A percentile compares a stretch with the other conserved stretches of the same genome.
These are phyloP conservation scores for Wickerhamomyces canadensis DNA, from an alignment of 805 yeast genomes.

Conservation along the genomic window DNA sequence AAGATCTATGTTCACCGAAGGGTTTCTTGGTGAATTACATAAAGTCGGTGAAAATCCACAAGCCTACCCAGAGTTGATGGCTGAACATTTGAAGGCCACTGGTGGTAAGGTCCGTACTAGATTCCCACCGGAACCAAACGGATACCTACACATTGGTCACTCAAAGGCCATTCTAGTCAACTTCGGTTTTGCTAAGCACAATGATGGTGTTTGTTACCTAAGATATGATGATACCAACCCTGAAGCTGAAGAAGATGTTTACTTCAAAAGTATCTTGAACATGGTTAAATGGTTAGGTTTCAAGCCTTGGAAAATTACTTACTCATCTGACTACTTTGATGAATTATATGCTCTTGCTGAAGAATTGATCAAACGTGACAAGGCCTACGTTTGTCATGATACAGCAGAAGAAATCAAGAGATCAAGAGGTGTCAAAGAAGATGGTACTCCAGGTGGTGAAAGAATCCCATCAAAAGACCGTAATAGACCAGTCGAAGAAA, in stretches of 20 bases:
- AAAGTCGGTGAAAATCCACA: slow-evolving; percentile 95
- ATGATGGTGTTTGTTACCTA: slow-evolving; percentile 84
- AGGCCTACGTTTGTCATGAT: slow-evolving; percentile 91
- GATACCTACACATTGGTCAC: slow-evolving; percentile 95
- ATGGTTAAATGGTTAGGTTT: slow-evolving; percentile 95
- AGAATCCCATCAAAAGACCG: slow-evolving; percentile 82
- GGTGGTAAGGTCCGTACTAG: slow-evolving; percentile 85
- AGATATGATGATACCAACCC: slow-evolving; percentile 98
- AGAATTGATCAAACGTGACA: slow-evolving; percentile 59
- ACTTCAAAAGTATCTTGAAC: slow-evolving; percentile 74
- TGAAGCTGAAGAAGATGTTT: slow-evolving; percentile 94
- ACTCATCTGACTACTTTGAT: slow-evolving; percentile 94
- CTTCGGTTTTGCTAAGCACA: slow-evolving; percentile 90
- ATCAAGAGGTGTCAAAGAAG: slow-evolving; percentile 85
- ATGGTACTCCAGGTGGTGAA: slow-evolving; percentile 92
- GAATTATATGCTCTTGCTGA: slow-evolving; percentile 86
- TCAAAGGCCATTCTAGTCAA: slow-evolving; percentile 97
- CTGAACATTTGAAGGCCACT: slow-evolving; percentile 71
- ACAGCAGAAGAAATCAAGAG: slow-evolving; percentile 86
- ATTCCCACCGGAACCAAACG: slow-evolving; percentile 99
- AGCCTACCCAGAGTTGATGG: slow-evolving; percentile 77
- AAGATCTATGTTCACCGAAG: slow-evolving; percentile 89
- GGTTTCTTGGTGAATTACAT: slow-evolving; percentile 92
- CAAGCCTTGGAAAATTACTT: slow-evolving; percentile 88
- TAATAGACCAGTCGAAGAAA: slow-evolving; percentile 62